Percentiles rank a stretch among this genome's conserved stretches.
Conservation (phyloP, 768 basidiomycete species). For the Multifurca ochricompacta region DNA sequence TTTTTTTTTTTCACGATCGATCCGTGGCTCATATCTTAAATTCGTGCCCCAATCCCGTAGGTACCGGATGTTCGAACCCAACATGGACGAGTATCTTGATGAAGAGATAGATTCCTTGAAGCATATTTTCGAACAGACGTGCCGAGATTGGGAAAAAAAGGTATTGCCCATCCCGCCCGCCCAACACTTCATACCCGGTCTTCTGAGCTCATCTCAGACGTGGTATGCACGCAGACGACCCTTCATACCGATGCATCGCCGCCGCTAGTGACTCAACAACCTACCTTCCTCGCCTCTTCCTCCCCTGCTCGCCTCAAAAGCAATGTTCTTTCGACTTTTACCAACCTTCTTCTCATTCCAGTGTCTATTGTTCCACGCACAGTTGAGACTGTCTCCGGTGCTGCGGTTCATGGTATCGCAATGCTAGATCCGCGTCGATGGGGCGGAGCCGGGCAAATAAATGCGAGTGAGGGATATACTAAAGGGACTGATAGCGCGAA, state of each 20-base stretch:
- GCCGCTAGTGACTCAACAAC: conserved; percentile 3
- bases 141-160: conserved; percentile 72
- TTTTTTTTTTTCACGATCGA: conserved; percentile 5
- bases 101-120: conserved; percentile 86
- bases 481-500: conserved; percentile 12
- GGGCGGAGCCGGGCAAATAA: conserved; percentile 39
- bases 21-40: not conserved
- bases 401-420: conserved; percentile 74
- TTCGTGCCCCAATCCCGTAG: conserved; percentile 33
- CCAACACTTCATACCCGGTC: conserved; percentile 37
- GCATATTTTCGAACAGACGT: conserved; percentile 61
- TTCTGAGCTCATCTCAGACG: conserved; percentile 55
- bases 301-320: conserved; percentile 87
- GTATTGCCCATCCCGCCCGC: conserved; percentile 34
- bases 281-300: conserved; percentile 16
- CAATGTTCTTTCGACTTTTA: conserved; percentile 88
- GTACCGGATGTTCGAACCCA: conserved; percentile 89
- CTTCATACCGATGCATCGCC: conserved; percentile 6
- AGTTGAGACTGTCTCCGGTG: conserved; percentile 53
- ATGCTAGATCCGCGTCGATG: conserved; percentile 90
- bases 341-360: conserved; percentile 79
- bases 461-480: conserved; percentile 13
- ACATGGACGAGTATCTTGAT: conserved; percentile 97
- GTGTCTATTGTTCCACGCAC: conserved; percentile 94
- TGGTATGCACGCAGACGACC: conserved; percentile 27